A percentile compares a stretch with the other conserved stretches of the same genome.
Evolutionary conservation across 2,329 filamentous ascomycete genomes (phyloP).

Genomic region (Cylindrodendrum hubeiense): DNA sequence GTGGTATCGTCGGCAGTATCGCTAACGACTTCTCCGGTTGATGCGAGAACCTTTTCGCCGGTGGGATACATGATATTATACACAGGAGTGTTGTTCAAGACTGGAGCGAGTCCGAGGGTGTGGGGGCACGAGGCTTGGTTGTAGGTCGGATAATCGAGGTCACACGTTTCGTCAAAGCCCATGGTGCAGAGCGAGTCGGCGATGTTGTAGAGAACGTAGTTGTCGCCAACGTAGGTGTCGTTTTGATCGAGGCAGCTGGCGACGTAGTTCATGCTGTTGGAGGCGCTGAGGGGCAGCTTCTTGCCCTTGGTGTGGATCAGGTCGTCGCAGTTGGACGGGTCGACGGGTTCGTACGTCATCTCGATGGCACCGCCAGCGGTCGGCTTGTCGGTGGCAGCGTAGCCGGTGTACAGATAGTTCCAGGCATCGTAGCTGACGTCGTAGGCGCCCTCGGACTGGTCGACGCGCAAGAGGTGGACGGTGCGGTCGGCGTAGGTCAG

Average conservation of each 20-base stretch:
- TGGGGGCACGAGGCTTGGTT: slow-evolving; percentile 61
- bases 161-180: slow-evolving; percentile 61
- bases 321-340: slow-evolving; percentile 58
- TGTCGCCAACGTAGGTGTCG: slow-evolving; percentile 60
- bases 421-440: slow-evolving; percentile 73
- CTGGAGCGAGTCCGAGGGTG: slow-evolving; percentile 52
- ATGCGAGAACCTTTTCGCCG: slow-evolving; percentile 56
- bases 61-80: slow-evolving; percentile 62
- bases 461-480: slow-evolving; percentile 70
- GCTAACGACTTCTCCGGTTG: slow-evolving; percentile 27
- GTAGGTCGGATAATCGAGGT: slow-evolving; percentile 54
- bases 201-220: slow-evolving; percentile 65
- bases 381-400: slow-evolving; percentile 60
- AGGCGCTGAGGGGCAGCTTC: slow-evolving; percentile 58
- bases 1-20: slow-evolving; percentile 8
- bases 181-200: slow-evolving; percentile 60
- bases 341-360: slow-evolving; percentile 61
- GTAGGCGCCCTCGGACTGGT: slow-evolving; percentile 67
- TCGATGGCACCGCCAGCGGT: slow-evolving; percentile 60
- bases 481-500: slow-evolving; percentile 62
- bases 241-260: slow-evolving; percentile 56
- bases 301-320: slow-evolving; percentile 59
- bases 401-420: slow-evolving; percentile 68
- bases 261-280: slow-evolving; percentile 68
- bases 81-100: slow-evolving; percentile 55